Conservation (phyloP, 345 rosid species). For the Trapa incisa region DNA sequence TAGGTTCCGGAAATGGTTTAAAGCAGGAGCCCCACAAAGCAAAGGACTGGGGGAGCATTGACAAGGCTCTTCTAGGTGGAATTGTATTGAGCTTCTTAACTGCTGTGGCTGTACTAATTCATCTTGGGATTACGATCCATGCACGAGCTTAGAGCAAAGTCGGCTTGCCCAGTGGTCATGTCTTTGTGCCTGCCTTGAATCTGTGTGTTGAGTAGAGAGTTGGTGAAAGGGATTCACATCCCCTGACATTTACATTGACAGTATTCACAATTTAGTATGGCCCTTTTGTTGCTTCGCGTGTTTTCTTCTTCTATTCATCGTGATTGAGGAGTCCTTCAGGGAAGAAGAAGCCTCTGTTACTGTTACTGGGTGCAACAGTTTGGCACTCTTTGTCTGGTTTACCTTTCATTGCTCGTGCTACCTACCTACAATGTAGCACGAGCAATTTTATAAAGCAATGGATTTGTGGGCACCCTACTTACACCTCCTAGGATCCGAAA, state of each 20-base stretch:
- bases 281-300: background rate
- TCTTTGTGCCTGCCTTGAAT: background rate
- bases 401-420: no score
- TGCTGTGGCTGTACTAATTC: constrained; percentile 32
- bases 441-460: no score
- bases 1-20: constrained; percentile 10
- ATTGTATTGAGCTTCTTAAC: constrained; percentile 43
- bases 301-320: no score
- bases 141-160: background rate
- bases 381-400: no score
- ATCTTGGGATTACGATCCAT: constrained; percentile 20
- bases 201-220: constrained; percentile 8
- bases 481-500: no score
- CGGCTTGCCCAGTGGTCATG: background rate
- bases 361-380: no score
- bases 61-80: constrained; percentile 56
- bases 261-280: background rate
- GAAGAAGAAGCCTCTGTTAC: no score
- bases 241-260: background rate
- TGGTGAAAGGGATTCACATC: constrained; percentile 4
- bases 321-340: no score
- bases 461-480: no score
- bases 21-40: constrained; percentile 22
- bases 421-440: no score
- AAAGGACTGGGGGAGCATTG: constrained; percentile 33